phyloP scores from a whole-genome alignment of 495 filamentous ascomycete genomes.

The Neurospora sublineolata region DNA sequence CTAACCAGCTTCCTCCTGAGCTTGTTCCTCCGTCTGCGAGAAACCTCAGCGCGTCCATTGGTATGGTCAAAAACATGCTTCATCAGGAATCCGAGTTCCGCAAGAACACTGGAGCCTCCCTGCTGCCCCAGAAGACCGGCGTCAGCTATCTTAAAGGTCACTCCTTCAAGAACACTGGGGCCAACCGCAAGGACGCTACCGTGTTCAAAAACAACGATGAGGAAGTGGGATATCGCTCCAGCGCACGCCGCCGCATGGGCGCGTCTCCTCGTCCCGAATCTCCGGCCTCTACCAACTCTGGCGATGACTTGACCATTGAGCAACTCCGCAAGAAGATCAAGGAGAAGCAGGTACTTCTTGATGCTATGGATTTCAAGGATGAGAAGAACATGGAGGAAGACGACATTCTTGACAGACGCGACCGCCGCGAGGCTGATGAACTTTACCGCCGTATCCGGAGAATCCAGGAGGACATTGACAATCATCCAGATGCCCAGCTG shows the following conservation, averaged over 20 bases:
- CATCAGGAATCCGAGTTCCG: slow-evolving; percentile 77
- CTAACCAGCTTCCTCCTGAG: slow-evolving; percentile 83
- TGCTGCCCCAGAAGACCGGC: slow-evolving; percentile 92
- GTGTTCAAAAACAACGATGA: slow-evolving; percentile 95
- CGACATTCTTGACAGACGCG: slow-evolving; percentile 78
- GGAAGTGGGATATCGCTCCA: slow-evolving; percentile 81
- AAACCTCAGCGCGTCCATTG: slow-evolving; percentile 83
- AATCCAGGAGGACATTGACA: slow-evolving; percentile 95
- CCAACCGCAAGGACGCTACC: slow-evolving; percentile 79
- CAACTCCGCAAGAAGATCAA: slow-evolving; percentile 87
- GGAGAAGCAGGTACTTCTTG: slow-evolving; percentile 90
- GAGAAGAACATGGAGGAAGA: slow-evolving; percentile 84
- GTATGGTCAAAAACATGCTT: slow-evolving; percentile 85
- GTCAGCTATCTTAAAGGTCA: slow-evolving; percentile 95
- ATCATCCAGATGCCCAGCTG: slow-evolving; percentile 68
- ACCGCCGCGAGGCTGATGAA: slow-evolving; percentile 86
- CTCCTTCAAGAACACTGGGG: slow-evolving; percentile 59
- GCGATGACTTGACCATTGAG: slow-evolving; percentile 74
- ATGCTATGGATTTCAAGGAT: slow-evolving; percentile 94
- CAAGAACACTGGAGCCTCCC: slow-evolving; percentile 70
- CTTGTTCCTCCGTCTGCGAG: slow-evolving; percentile 93
- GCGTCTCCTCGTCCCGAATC: slow-evolving; percentile 66
- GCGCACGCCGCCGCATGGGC: slow-evolving; percentile 77
- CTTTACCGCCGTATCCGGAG: slow-evolving; percentile 84
- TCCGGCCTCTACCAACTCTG: slow-evolving; percentile 55